These are phyloP conservation scores for Nemania diffusa DNA, from an alignment of 2,329 filamentous ascomycete species.

Conservation along the genomic window DNA sequence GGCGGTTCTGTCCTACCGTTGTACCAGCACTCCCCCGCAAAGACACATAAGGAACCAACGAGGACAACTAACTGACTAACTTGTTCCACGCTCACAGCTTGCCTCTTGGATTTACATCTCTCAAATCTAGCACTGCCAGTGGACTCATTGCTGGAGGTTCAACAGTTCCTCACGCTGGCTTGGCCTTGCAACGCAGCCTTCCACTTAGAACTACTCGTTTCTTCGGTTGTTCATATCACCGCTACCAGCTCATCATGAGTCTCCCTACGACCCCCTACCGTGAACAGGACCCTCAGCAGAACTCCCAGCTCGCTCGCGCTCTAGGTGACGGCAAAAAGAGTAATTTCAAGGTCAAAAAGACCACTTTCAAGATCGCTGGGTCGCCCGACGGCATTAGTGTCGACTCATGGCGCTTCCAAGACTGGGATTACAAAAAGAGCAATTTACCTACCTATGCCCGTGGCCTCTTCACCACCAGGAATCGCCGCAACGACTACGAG, in stretches of 20 bases:
- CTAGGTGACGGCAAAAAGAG: conserved; percentile 70
- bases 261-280: conserved; percentile 67
- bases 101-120: neutral
- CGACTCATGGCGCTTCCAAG: conserved; percentile 91
- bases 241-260: conserved; percentile 40
- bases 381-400: conserved; percentile 75
- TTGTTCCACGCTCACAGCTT: conserved; percentile 10
- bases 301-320: conserved; percentile 71
- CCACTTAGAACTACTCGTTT: neutral
- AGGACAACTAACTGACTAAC: conserved; percentile 18
- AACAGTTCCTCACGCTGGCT: neutral
- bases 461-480: conserved; percentile 88
- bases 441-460: conserved; percentile 92
- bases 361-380: conserved; percentile 73
- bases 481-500: conserved; percentile 71
- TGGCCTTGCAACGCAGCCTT: neutral
- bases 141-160: neutral
- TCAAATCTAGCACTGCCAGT: neutral
- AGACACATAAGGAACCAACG: neutral
- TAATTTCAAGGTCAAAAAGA: conserved; percentile 80
- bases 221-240: neutral
- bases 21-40: neutral
- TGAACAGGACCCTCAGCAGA: conserved; percentile 75
- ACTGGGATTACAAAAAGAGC: conserved; percentile 93
- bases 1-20: neutral